phyloP scores from a whole-genome alignment of 305 asterid genomes.

The Fraxinus baroniana region DNA sequence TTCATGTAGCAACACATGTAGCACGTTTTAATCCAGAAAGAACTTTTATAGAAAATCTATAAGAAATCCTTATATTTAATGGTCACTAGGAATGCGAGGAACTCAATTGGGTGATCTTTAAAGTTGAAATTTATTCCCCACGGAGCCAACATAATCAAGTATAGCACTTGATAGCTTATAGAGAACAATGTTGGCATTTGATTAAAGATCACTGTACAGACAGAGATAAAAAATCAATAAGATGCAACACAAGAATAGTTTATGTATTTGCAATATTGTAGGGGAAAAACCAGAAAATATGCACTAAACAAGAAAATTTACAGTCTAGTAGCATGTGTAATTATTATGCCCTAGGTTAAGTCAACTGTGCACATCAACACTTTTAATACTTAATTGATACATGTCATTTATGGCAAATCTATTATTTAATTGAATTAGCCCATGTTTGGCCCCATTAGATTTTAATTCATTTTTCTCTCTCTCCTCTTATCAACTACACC shows the following conservation, averaged over 20 bases:
- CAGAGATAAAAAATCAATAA: neutral
- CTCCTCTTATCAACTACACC: no score
- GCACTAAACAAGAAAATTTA: conserved; percentile 16
- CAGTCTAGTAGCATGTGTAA: no score
- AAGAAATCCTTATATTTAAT: neutral
- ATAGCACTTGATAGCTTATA: neutral
- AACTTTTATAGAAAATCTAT: neutral
- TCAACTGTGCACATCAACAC: no score
- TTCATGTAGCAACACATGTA: neutral
- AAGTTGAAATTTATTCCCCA: conserved; percentile 22
- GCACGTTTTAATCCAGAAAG: neutral
- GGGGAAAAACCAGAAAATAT: conserved; percentile 29
- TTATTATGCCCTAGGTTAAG: no score
- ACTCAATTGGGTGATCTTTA: conserved; percentile 17
- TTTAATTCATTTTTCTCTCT: no score
- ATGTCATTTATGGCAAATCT: no score
- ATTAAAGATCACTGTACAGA: neutral
- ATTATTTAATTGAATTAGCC: no score
- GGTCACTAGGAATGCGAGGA: neutral
- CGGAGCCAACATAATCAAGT: neutral
- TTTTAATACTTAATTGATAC: no score
- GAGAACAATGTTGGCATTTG: neutral
- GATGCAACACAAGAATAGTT: neutral
- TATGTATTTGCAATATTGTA: neutral
- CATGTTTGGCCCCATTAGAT: no score